Base-by-base conservation (phyloP, 169 alveolate genomes). In the Plasmodium vivax region DNA sequence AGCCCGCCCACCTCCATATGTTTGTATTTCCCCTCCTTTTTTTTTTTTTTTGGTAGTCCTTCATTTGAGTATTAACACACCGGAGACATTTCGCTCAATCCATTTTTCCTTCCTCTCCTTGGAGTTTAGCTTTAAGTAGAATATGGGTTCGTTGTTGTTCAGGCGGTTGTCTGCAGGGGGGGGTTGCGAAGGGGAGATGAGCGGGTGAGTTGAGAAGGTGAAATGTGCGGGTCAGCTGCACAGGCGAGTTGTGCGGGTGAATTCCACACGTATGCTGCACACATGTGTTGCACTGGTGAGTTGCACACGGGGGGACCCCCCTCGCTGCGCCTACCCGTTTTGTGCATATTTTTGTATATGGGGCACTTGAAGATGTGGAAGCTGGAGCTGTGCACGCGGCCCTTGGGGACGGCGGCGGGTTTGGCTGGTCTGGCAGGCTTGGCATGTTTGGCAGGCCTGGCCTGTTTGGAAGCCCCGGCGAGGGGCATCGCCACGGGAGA, bases 81-180 rank as follows among this genome's bases (percentile, higher is more conserved):
- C 93, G 27, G 93, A 87, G 6, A 87, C 85, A 58, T 87, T 87
- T 87, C 93, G 36, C 9, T 87, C 93, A 1, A 87, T 77, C 93
- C 93, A 87, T 38, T 87, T 87, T 87, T 87, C 93, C 45, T 75
- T 87, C 38, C 73, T 75, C 80, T 87, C 93, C 71, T 58, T 87
- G 45, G 93, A 87, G 81, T 87, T 87, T 16, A 87, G 14, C 30
- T 77, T 87, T 87, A 87, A 75, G 87, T 87, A 87, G 51, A 87
- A 87, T 87, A 87, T 71, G 16, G 93, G 93, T 6, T 87, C 87
- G 62, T 71, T 87, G 71, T 87, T 58, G 38, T 75, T 77, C 36
- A 75, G 32, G 14, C 38, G 80, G 32, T 87, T 75, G 45, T 58
- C 93, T 87, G 71, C 36, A 27, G 93, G 43, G 83, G n/a, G n/a